Conservation (phyloP, 2,329 filamentous ascomycete species). For the Septoria linicola region DNA sequence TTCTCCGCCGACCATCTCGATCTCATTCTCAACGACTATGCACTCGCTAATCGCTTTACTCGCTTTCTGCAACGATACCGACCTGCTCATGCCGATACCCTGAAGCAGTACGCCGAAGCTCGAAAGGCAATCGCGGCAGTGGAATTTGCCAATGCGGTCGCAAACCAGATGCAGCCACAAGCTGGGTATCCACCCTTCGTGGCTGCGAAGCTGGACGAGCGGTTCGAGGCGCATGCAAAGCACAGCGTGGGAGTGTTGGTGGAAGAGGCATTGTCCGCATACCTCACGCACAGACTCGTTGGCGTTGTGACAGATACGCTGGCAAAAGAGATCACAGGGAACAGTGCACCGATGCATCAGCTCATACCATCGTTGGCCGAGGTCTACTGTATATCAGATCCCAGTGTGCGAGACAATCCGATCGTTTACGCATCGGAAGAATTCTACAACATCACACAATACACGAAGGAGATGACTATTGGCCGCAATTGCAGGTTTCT, state of each 20-base stretch:
- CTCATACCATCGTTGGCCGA: constrained; percentile 46
- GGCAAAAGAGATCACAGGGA: constrained; percentile 47
- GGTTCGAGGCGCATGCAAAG: constrained; percentile 39
- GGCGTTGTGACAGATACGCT: constrained; percentile 44
- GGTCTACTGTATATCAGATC: constrained; percentile 48
- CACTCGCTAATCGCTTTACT: constrained; percentile 39
- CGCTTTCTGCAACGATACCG: constrained; percentile 44
- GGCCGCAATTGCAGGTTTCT: constrained; percentile 49
- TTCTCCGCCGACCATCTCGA: constrained; percentile 47
- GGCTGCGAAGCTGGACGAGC: constrained; percentile 40
- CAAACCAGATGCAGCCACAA: constrained; percentile 34
- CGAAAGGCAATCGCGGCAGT: constrained; percentile 46
- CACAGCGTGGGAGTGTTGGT: constrained; percentile 40
- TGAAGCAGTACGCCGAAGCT: constrained; percentile 43
- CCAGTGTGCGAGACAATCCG: constrained; percentile 45
- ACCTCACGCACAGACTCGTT: constrained; percentile 44
- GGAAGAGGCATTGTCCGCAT: constrained; percentile 44
- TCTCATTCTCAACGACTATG: constrained; percentile 42
- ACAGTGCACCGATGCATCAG: constrained; percentile 43
- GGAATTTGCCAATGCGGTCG: constrained; percentile 48
- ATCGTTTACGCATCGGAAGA: constrained; percentile 49
- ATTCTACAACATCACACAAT: constrained; percentile 47
- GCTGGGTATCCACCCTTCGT: constrained; percentile 29
- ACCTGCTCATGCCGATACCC: constrained; percentile 36
- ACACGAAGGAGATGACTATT: constrained; percentile 45